A percentile compares a stretch with the other conserved stretches of the same genome.
These are phyloP conservation scores for Phytopythium litorale DNA, from an alignment of 352 stramenopile genomes.

Conservation along the genomic window DNA sequence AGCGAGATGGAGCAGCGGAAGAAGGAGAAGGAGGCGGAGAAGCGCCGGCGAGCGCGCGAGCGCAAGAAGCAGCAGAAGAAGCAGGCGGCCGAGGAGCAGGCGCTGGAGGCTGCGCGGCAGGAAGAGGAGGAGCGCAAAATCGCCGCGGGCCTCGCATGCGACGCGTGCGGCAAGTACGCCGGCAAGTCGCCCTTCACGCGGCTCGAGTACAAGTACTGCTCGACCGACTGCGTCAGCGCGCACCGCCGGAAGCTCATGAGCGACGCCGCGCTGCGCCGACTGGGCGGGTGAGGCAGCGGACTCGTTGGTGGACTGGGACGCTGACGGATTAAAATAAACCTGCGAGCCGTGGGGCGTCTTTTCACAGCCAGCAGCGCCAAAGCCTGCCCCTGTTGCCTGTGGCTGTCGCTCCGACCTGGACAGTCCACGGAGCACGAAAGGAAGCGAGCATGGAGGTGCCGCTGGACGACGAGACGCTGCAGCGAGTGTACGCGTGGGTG, in stretches of 20 bases:
- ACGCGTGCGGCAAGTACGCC: constrained; percentile 77
- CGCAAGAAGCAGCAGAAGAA: constrained; percentile 91
- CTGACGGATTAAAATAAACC: not conserved
- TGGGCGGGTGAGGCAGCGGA: constrained; percentile 30
- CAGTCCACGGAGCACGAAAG: not conserved
- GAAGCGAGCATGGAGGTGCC: constrained; percentile 41
- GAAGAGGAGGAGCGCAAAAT: constrained; percentile 73
- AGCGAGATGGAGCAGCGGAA: constrained; percentile 83
- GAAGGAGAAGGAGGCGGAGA: constrained; percentile 86
- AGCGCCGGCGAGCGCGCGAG: constrained; percentile 79
- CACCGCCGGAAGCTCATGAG: constrained; percentile 94
- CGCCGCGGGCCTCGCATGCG: constrained; percentile 65
- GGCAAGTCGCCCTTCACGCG: constrained; percentile 88
- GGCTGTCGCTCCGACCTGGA: not conserved
- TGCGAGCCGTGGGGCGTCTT: not conserved
- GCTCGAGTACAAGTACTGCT: constrained; percentile 94
- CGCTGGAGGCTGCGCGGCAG: constrained; percentile 55
- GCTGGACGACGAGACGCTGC: constrained; percentile 88
- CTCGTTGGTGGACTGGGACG: not conserved
- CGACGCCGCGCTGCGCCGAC: constrained; percentile 84
- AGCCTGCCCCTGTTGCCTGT: not conserved
- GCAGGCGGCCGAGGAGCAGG: constrained; percentile 60
- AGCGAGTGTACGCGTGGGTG: constrained; percentile 95
- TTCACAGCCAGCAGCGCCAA: not conserved
- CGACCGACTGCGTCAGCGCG: constrained; percentile 89